A percentile compares a stretch with the other conserved stretches of the same genome.
Conservation (phyloP, 306 rosid species). For the Luffa aegyptiaca region DNA sequence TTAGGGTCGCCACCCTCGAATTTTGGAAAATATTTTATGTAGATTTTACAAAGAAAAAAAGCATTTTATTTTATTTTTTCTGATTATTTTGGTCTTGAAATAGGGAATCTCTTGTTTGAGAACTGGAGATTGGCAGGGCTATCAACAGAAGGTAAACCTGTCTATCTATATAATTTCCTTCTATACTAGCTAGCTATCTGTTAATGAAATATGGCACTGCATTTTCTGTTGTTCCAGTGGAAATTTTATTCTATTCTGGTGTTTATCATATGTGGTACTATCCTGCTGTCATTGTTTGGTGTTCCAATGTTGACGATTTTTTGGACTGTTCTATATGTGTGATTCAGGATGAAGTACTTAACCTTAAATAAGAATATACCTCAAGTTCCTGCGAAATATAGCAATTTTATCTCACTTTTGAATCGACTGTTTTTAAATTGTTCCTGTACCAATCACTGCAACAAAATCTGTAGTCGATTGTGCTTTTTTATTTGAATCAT, state of each 20-base stretch:
- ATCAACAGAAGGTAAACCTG: constrained; percentile 46
- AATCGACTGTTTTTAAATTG: not conserved
- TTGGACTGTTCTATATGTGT: not conserved
- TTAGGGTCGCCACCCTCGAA: not conserved
- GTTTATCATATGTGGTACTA: not conserved
- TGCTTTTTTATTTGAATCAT: not conserved
- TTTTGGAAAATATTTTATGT: not conserved
- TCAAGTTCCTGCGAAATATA: not conserved
- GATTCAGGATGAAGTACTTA: not conserved
- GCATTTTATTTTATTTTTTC: not conserved
- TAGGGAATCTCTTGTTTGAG: constrained; percentile 66
- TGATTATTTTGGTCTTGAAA: not conserved
- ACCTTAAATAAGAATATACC: not conserved
- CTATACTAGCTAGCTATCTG: not conserved
- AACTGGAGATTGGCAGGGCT: constrained; percentile 67
- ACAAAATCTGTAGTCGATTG: not conserved
- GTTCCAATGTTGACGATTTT: not conserved
- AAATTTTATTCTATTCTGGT: not conserved
- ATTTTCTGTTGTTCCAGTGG: not conserved
- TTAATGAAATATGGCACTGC: not conserved
- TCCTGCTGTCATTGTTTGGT: not conserved
- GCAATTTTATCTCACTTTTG: not conserved
- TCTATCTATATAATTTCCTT: not conserved
- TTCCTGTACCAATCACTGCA: not conserved
- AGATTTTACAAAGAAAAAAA: not conserved